Conservation (phyloP, 352 stramenopile genomes). For the Pythium pectinolyticum region DNA sequence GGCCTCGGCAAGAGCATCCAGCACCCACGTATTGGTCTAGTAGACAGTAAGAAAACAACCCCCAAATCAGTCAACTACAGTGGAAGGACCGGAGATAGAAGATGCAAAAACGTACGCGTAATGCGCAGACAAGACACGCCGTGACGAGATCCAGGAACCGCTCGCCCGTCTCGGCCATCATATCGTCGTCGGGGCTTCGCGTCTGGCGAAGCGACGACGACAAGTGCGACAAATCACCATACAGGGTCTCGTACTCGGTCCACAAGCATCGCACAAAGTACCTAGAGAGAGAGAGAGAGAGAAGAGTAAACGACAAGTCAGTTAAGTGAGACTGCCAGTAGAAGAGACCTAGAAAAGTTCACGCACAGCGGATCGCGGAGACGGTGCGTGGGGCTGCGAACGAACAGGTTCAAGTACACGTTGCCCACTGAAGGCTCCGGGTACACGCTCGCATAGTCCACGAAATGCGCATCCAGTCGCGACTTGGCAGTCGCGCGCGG, state of each 20-base stretch:
- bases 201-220: constrained; percentile 62
- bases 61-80: background rate
- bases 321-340: background rate
- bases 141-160: constrained; percentile 71
- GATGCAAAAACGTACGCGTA: constrained; percentile 56
- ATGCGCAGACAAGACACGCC: constrained; percentile 69
- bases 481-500: constrained; percentile 29
- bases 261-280: constrained; percentile 80
- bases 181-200: constrained; percentile 65
- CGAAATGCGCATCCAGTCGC: constrained; percentile 54
- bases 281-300: constrained; percentile 30
- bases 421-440: constrained; percentile 75
- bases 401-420: constrained; percentile 91
- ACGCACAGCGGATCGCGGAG: constrained; percentile 89
- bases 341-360: constrained; percentile 3
- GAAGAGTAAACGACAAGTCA: background rate
- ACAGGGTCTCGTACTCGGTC: constrained; percentile 77
- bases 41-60: background rate
- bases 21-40: constrained; percentile 65
- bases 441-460: constrained; percentile 79
- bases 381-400: constrained; percentile 92
- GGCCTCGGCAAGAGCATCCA: constrained; percentile 51
- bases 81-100: background rate
- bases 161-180: constrained; percentile 62
- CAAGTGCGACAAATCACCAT: constrained; percentile 64